Evolutionary conservation across 2,329 filamentous ascomycete species (phyloP).

Genomic region (Trichoderma cornu-damae): DNA sequence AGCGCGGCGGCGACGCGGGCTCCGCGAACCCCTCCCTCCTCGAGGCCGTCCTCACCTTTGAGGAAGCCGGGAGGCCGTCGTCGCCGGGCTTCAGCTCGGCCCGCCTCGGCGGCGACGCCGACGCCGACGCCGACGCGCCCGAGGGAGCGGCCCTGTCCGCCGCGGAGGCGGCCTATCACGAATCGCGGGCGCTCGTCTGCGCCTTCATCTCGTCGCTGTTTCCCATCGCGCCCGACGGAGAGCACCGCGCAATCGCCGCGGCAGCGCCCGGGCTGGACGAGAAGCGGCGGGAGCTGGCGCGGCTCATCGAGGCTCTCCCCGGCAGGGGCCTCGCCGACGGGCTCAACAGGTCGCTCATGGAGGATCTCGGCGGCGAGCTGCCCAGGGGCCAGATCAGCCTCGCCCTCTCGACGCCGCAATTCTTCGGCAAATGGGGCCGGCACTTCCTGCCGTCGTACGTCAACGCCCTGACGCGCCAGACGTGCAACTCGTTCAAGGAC

Average conservation of each 20-base stretch:
- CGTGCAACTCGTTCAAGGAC: constrained; percentile 60
- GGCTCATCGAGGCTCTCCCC: constrained; percentile 34
- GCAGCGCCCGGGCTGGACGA: constrained; percentile 23
- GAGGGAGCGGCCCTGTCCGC: constrained; percentile 26
- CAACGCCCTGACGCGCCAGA: constrained; percentile 51
- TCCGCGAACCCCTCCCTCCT: constrained; percentile 27
- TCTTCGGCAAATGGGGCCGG: constrained; percentile 49
- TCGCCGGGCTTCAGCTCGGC: neutral
- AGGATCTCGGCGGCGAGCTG: constrained; percentile 42
- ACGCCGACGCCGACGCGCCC: constrained; percentile 21
- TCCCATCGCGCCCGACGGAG: constrained; percentile 27
- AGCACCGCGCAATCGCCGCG: constrained; percentile 9
- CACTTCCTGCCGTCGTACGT: constrained; percentile 56
- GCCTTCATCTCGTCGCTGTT: constrained; percentile 44
- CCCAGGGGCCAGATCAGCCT: constrained; percentile 47
- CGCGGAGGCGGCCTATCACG: constrained; percentile 45
- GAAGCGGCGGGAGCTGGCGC: constrained; percentile 27
- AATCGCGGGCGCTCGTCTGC: constrained; percentile 47
- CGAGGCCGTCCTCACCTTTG: constrained; percentile 33
- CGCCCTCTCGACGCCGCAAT: constrained; percentile 37
- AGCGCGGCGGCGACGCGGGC: too few species aligned
- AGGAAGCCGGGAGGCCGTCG: constrained; percentile 22
- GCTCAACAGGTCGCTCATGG: constrained; percentile 42
- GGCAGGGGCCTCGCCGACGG: constrained; percentile 34
- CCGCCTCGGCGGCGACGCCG: constrained; percentile 18